Percentiles rank a stretch among this genome's conserved stretches.
Evolutionary conservation across 2,329 filamentous ascomycete species (phyloP).

Genomic region (Fusarium beomiforme): DNA sequence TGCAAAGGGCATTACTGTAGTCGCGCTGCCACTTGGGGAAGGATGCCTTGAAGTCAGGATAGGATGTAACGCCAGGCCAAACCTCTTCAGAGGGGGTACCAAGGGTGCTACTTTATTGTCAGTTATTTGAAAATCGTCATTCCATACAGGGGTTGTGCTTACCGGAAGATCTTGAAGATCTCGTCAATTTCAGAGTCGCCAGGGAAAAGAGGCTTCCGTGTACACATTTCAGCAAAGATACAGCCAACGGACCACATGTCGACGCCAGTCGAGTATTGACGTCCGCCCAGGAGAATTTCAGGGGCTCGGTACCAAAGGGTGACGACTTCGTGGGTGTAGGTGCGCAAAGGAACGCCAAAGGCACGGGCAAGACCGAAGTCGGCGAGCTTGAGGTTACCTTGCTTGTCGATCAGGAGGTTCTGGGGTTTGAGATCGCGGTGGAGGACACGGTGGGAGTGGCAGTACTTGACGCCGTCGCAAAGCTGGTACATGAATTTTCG

Average conservation of each 20-base stretch:
- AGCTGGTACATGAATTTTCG: conserved; percentile 95
- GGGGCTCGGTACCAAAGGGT: conserved; percentile 93
- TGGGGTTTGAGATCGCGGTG: conserved; percentile 92
- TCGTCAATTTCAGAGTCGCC: conserved; percentile 77
- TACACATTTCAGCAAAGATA: conserved; percentile 98
- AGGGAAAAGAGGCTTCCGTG: conserved; percentile 89
- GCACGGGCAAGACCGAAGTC: conserved; percentile 91
- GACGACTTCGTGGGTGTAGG: conserved; percentile 95
- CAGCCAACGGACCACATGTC: conserved; percentile 97
- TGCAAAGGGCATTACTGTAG: conserved; percentile 71
- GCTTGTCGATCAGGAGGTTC: conserved; percentile 85
- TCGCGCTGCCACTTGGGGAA: conserved; percentile 92
- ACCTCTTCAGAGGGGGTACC: conserved; percentile 84
- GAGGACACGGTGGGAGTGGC: conserved; percentile 86
- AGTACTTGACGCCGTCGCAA: conserved; percentile 85
- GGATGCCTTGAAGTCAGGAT: conserved; percentile 91
- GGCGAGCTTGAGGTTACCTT: conserved; percentile 89
- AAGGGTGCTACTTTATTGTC: conserved; percentile 64
- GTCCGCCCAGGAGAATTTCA: conserved; percentile 88
- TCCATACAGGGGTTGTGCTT: conserved; percentile 42
- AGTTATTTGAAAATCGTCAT: neutral
- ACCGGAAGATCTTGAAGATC: conserved; percentile 75
- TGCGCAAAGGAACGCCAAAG: conserved; percentile 89
- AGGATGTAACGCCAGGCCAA: conserved; percentile 94
- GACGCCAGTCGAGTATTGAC: conserved; percentile 92